These are phyloP conservation scores for Cyclotella baltica DNA, from an alignment of 108 stramenopile genomes.

Conservation along the genomic window DNA sequence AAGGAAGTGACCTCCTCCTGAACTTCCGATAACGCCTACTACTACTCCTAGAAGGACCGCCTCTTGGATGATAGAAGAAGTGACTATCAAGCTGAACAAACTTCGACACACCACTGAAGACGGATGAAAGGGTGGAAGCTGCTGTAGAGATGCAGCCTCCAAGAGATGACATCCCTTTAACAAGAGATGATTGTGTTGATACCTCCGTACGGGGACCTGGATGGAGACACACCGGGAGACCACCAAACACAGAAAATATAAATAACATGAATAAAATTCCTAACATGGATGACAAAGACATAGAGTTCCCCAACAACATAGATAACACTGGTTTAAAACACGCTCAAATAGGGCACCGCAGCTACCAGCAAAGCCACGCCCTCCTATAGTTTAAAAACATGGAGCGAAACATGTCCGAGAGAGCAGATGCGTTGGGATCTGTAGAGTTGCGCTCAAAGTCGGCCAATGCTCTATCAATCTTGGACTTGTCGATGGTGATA, in stretches of 20 bases:
- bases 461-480: not conserved
- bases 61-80: not conserved
- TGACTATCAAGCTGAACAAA: not conserved
- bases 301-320: not conserved
- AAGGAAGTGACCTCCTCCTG: not conserved
- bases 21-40: not conserved
- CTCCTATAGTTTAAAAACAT: conserved; percentile 12
- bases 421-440: not conserved
- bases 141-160: not conserved
- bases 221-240: not conserved
- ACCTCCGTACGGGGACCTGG: too few relatives aligned
- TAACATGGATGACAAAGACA: not conserved
- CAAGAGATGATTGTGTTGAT: too few relatives aligned
- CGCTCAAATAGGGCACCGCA: not conserved
- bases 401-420: not conserved
- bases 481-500: not conserved
- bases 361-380: not conserved
- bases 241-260: too few relatives aligned
- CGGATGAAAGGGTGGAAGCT: not conserved
- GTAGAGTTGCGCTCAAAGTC: not conserved
- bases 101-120: not conserved
- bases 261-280: not conserved
- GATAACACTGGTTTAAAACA: not conserved
- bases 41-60: not conserved
- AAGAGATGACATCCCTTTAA: too few relatives aligned